A percentile compares a stretch with the other conserved stretches of the same genome.
Evolutionary conservation across 2,329 filamentous ascomycete species (phyloP).

Genomic region (Microsporum canis): DNA sequence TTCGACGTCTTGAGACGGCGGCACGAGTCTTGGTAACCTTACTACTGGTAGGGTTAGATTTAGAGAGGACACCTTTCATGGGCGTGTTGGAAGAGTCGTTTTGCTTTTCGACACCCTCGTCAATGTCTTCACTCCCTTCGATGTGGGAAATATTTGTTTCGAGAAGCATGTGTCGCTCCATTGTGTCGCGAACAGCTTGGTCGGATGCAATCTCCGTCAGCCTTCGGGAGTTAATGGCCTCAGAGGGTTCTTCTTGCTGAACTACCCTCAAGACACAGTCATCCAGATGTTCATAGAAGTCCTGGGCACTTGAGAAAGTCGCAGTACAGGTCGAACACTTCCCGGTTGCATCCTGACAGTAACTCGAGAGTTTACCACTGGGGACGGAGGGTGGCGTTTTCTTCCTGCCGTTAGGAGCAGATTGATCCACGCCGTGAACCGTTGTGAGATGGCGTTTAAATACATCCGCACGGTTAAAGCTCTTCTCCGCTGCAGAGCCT

Average conservation of each 20-base stretch:
- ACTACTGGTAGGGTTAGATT: slow-evolving; percentile 28
- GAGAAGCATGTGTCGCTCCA: slow-evolving; percentile 47
- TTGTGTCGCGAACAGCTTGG: slow-evolving; percentile 44
- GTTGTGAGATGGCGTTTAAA: slow-evolving; percentile 90
- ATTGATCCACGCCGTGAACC: slow-evolving; percentile 86
- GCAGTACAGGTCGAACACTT: slow-evolving; percentile 86
- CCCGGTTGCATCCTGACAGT: slow-evolving; percentile 65
- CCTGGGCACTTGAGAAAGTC: slow-evolving; percentile 76
- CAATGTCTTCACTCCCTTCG: slow-evolving; percentile 49
- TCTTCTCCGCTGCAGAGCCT: slow-evolving; percentile 81
- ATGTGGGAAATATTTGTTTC: slow-evolving; percentile 36
- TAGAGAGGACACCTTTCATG: slow-evolving; percentile 24
- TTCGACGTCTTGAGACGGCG: slow-evolving; percentile 54
- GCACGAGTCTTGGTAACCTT: slow-evolving; percentile 60
- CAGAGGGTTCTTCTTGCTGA: slow-evolving; percentile 46
- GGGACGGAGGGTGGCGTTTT: slow-evolving; percentile 42
- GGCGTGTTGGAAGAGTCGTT: slow-evolving; percentile 35
- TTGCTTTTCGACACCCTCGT: slow-evolving; percentile 26
- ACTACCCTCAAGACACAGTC: slow-evolving; percentile 56
- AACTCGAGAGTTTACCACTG: slow-evolving; percentile 56
- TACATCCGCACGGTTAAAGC: slow-evolving; percentile 88
- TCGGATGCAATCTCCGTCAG: slow-evolving; percentile 50
- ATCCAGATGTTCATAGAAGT: slow-evolving; percentile 93
- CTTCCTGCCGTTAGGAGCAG: slow-evolving; percentile 80
- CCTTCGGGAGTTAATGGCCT: slow-evolving; percentile 46